Base-by-base conservation (phyloP, 768 basidiomycete species). In the Suillus sp. region DNA sequence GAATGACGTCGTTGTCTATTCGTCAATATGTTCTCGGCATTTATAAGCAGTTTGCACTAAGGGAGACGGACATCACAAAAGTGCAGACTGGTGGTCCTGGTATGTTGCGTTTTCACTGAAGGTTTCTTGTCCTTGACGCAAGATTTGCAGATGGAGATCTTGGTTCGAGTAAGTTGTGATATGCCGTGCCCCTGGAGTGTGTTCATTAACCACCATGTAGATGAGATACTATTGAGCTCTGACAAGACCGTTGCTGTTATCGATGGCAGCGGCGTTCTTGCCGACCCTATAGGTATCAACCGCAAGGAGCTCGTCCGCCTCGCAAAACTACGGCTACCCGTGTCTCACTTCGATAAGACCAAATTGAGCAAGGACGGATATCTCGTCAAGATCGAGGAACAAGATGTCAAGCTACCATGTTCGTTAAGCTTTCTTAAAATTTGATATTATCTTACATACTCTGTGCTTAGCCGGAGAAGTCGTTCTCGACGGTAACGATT, bases 11-110 rank as follows among this genome's bases (percentile, higher is more conserved):
- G 57, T 74, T 96, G 65, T 96, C 93, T 11, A 94, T 99, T 66
- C 85, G 96, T 59, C 95, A 98, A 74, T 99, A 96, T 72, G 91
- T 97, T 40, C 78, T 95, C 43, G 97, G 97, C 59, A 87, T 98
- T 66, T 96, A 97, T 83, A 93, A 93, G 77, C 92, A 95, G 68
- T 89, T 96, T 64, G 95, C 95, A 9, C 79, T 98, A 66, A 85
- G 89, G 69, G 97, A 99, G 82, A 94, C 92, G 79, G 91, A 99
- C 66, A 88, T 99, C 68, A 98, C 95, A 45, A 99, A 99, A 79
- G 92, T 98, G 59, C 95, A 97, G 78, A 98, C 95, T 25, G 96
- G 96, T 70, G 96, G 96, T n/a, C 92, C 92, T 62, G 88, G 86
- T 87, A 71, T 64, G 84, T 71, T 65, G n/a, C 47, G 0, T 64